Evolutionary conservation across 1,284 basidiomycete genomes (phyloP), one percentile per base, ranked within the genome.

Genomic region (Thecaphora thlaspeos): DNA sequence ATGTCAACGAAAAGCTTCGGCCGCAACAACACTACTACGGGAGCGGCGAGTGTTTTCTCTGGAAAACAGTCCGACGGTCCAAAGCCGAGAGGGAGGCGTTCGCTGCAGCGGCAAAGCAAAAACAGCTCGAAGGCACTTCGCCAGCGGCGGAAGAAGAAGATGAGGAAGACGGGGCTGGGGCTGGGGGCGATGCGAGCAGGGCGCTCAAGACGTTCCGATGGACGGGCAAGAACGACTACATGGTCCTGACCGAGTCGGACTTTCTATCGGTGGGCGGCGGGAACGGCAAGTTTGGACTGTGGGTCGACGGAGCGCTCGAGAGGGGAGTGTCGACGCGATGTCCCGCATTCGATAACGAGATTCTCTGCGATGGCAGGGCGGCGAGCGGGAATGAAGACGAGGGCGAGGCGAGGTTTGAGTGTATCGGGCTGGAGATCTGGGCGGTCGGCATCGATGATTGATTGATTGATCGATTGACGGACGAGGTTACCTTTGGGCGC

Each of bases 211-310:
- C 89, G 23, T 96, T 85, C 81, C 85, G 83, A 40, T 93, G 91
- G 87, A 93, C 93, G 1, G 91, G 91, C 0, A 84, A 81, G 75
- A 97, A 97, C 75, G 87, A 88, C 55, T 97, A 96, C 72, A 87
- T 95, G 51, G 86, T 90, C 19, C 81, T 95, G 82, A 84, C 38
- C 89, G 86, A 69, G 82, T 93, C 60, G 82, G 41, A 41, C 18
- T 58, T 55, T 42, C 43, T 70, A 14, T 58, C 59, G 19, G 54
- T 77, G 8, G 75, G 75, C 7, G 70, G 74, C n/a, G 74, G 72
- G 4, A 63, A 72, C 22, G 73, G 74, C 0, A 59, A 59, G 32
- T 76, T 76, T 46, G 94, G 93, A 0, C 80, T 98, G 7, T 91
- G 91, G 79, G 80, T 98, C n/a, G 91, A 94, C 73, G 84, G 87